A percentile compares a stretch with the other conserved stretches of the same genome.
These are phyloP conservation scores for Posidonia oceanica DNA, from an alignment of 116 monocot genomes.

Conservation along the genomic window DNA sequence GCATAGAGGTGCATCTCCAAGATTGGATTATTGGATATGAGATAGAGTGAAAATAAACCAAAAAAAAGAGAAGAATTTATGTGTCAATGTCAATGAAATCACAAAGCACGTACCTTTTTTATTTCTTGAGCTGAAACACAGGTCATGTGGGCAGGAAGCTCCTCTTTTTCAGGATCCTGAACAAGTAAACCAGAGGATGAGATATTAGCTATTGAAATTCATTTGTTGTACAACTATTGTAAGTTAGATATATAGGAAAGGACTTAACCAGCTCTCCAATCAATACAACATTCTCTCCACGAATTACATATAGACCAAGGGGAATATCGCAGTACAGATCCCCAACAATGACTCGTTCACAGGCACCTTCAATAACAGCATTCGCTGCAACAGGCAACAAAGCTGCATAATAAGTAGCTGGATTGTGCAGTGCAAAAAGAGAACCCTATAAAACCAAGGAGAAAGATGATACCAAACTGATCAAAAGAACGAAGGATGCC, in stretches of 20 bases:
- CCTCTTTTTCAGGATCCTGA: conserved; percentile 69
- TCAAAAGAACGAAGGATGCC: conserved; percentile 97
- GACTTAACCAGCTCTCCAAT: conserved; percentile 82
- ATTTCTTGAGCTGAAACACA: conserved; percentile 80
- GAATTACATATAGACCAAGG: conserved; percentile 89
- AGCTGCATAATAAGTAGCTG: not conserved
- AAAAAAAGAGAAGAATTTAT: not conserved
- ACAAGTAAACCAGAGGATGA: not conserved
- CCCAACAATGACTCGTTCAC: conserved; percentile 90
- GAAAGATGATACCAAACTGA: conserved; percentile 67
- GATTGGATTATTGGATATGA: conserved; percentile 2
- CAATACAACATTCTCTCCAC: conserved; percentile 91
- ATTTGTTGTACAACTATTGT: not conserved
- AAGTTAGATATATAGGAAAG: conserved; percentile 5
- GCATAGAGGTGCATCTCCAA: not conserved
- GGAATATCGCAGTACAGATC: conserved; percentile 86
- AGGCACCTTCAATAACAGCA: conserved; percentile 93
- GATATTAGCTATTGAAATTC: not conserved
- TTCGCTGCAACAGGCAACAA: conserved; percentile 42
- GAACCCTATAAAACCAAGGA: not conserved
- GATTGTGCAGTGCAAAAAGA: not conserved
- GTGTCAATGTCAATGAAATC: not conserved
- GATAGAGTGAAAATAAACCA: not conserved
- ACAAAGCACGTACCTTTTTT: conserved; percentile 19
- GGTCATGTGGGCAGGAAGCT: conserved; percentile 87